Percentiles rank a stretch among this genome's conserved stretches.
These are phyloP conservation scores for Cryptococcus floricola DNA, from an alignment of 1,284 basidiomycete species.

Conservation along the genomic window DNA sequence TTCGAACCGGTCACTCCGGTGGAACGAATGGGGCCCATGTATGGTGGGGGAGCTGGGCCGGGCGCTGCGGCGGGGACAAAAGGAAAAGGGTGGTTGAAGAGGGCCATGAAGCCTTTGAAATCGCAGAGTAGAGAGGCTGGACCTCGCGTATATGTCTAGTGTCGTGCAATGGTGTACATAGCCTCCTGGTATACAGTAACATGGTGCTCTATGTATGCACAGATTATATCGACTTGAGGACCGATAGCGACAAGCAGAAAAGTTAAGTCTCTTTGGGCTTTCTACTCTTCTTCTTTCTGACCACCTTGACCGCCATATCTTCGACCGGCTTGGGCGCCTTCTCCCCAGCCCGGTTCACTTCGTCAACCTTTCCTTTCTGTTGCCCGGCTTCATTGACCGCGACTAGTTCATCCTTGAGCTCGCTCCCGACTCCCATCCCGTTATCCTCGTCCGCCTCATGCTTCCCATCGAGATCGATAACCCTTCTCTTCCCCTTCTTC, in stretches of 20 bases:
- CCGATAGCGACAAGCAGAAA: neutral
- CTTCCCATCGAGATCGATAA: slow-evolving; percentile 27
- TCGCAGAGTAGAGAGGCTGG: neutral
- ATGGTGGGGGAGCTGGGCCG: neutral
- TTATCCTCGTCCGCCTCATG: neutral
- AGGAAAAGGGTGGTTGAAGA: slow-evolving; percentile 29
- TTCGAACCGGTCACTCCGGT: slow-evolving; percentile 33
- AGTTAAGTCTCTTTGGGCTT: neutral
- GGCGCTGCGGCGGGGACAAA: neutral
- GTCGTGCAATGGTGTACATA: no score
- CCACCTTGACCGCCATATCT: neutral
- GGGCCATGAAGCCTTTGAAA: slow-evolving; percentile 15
- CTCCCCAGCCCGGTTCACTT: no score
- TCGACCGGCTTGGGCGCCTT: no score
- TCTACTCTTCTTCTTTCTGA: neutral
- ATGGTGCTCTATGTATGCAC: no score
- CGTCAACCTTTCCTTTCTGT: slow-evolving; percentile 1
- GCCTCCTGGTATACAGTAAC: no score
- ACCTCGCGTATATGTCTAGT: no score
- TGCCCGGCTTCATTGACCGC: slow-evolving; percentile 7
- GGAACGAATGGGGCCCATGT: no score
- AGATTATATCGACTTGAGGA: no score
- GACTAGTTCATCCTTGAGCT: neutral
- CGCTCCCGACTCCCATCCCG: neutral
- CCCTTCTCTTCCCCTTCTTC: slow-evolving; percentile 18